A percentile compares a stretch with the other conserved stretches of the same genome.
Evolutionary conservation across 768 basidiomycete species (phyloP).

Genomic region (Pulveroboletus sp.): DNA sequence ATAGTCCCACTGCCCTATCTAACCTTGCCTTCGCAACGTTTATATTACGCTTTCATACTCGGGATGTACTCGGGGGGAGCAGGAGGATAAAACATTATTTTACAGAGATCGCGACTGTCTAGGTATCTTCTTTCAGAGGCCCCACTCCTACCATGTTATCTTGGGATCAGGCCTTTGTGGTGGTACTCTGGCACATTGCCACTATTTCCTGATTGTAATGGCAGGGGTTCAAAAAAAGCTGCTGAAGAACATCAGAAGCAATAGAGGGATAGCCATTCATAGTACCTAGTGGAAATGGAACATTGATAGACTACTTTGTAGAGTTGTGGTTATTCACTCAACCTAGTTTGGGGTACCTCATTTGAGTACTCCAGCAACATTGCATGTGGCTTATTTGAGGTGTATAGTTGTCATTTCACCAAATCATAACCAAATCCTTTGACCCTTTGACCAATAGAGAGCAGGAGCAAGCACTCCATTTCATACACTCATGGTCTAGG

Average conservation of each 20-base stretch:
- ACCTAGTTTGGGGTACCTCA: background rate
- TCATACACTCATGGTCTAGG: too few relatives aligned
- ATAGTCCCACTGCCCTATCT: slow-evolving; percentile 6
- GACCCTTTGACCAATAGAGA: too few relatives aligned
- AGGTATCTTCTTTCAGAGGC: background rate
- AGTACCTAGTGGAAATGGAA: too few relatives aligned
- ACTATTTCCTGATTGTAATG: background rate
- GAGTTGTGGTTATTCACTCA: background rate
- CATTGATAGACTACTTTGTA: background rate
- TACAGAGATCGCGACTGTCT: too few relatives aligned
- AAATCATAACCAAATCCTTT: too few relatives aligned
- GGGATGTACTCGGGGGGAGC: background rate
- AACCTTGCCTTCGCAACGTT: background rate
- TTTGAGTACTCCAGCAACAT: too few relatives aligned
- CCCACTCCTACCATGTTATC: background rate
- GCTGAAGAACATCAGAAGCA: background rate
- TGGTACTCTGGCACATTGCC: background rate
- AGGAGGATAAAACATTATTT: too few relatives aligned
- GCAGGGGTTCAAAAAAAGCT: background rate
- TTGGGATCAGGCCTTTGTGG: background rate
- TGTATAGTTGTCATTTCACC: too few relatives aligned
- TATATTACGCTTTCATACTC: background rate
- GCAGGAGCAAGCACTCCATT: too few relatives aligned
- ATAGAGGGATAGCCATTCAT: background rate
- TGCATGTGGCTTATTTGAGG: too few relatives aligned